Conservation (phyloP, 345 rosid species). For the Syzygium aqueum region DNA sequence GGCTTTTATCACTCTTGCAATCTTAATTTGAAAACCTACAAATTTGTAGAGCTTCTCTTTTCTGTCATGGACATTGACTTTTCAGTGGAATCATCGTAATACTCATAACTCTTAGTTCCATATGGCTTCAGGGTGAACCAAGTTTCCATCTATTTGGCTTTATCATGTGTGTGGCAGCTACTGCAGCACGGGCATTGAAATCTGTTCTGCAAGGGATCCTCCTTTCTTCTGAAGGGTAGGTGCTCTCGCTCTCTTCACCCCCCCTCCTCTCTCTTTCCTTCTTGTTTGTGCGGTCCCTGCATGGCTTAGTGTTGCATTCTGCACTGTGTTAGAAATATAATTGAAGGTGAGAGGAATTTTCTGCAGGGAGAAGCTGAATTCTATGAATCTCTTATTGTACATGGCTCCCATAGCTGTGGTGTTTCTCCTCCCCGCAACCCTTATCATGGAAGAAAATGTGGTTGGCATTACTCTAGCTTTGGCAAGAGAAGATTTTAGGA, state of each 20-base stretch:
- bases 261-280: background rate
- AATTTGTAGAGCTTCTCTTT: background rate
- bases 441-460: constrained; percentile 89
- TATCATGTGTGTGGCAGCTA: constrained; percentile 82
- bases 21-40: background rate
- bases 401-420: constrained; percentile 99
- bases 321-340: constrained; percentile 12
- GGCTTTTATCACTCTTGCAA: background rate
- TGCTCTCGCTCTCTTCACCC: background rate
- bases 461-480: constrained; percentile 94
- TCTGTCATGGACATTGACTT: background rate
- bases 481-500: constrained; percentile 81
- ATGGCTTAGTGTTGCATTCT: background rate
- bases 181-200: constrained; percentile 97
- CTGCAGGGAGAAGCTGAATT: constrained; percentile 94
- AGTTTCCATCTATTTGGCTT: constrained; percentile 98
- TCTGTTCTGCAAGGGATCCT: constrained; percentile 95
- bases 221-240: constrained; percentile 97
- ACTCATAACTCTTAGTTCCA: background rate
- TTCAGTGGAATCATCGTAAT: background rate
- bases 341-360: constrained; percentile 7
- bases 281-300: background rate
- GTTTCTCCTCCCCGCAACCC: constrained; percentile 86
- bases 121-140: constrained; percentile 68
- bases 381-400: constrained; percentile 95